Base-by-base conservation (phyloP, 441 rosid genomes). In the Gossypium aridum region DNA sequence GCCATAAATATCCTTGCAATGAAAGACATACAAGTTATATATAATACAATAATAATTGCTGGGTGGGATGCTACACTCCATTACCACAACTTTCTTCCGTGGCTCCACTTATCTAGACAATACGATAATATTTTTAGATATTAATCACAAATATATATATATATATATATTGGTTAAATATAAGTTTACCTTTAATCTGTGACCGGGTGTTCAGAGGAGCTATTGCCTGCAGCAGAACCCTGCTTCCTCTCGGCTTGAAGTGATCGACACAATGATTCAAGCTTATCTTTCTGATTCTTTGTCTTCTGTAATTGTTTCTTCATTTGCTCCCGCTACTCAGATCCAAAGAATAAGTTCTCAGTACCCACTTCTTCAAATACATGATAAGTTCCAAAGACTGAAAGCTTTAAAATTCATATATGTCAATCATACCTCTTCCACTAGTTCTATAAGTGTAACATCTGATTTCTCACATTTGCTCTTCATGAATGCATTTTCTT, bases 241-340 rank as follows among this genome's bases (percentile, higher is more conserved):
- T 84, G 96, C 78, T 89, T 94, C 86, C 98, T 86, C 82, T 94
- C 94, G 2, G 96, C 94, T 79, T 91, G 99, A 77, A 94, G 97
- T 12, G 97, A 89, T 71, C 99, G 86, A 83, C 98, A 94, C 70
- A 94, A 82, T 1, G 94, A 91, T 82, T 94, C 99, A 54, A 92
- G 91, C 83, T 89, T 91, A 45, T 91, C 96, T 81, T 94, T 94
- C 84, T 94, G 99, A 61, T 94, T 94, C 89, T 86, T 94, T 26
- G 89, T 85, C 84, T 90, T 94, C 89, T 91, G 92, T 80, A 92
- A 80, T 74, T 81, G 92, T 80, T 89, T 90, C 89, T 91, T 94
- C 84, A 85, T 13, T 68, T 81, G 81, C 73, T 94, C 98, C 7
- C 94, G 94, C 98, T 94, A 85, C 62, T 61, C 22, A n/a, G 19